Conservation (phyloP, 2,329 filamentous ascomycete species). For the Tolypocladium ophioglossoides region DNA sequence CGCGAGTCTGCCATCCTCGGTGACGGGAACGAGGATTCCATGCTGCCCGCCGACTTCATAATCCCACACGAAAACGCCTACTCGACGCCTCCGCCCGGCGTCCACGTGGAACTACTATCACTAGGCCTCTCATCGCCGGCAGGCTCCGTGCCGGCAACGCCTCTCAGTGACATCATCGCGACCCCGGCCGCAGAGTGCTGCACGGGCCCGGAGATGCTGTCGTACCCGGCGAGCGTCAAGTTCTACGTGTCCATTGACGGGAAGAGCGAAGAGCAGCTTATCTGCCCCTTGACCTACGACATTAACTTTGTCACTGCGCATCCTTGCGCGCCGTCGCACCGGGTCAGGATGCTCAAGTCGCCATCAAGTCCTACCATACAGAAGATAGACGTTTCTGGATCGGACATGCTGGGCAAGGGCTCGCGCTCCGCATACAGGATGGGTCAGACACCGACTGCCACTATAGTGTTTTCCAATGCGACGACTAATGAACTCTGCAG, state of each 20-base stretch:
- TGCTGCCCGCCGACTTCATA: slow-evolving; percentile 52
- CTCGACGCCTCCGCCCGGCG: slow-evolving; percentile 32
- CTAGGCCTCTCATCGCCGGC: slow-evolving; percentile 36
- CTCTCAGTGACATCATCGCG: slow-evolving; percentile 28
- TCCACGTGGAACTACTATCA: slow-evolving; percentile 37
- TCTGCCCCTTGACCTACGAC: slow-evolving; percentile 42
- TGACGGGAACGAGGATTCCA: slow-evolving; percentile 39
- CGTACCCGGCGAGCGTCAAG: slow-evolving; percentile 22
- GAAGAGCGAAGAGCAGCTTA: slow-evolving; percentile 28
- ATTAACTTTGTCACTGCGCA: slow-evolving; percentile 57
- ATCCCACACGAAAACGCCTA: slow-evolving; percentile 49
- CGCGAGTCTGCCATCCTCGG: slow-evolving; percentile 50
- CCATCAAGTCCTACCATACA: slow-evolving; percentile 49
- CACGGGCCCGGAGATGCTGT: slow-evolving; percentile 21
- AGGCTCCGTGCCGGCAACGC: slow-evolving; percentile 34
- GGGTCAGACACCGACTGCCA: slow-evolving; percentile 21
- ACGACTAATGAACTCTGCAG: slow-evolving; percentile 20
- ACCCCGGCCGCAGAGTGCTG: slow-evolving; percentile 26
- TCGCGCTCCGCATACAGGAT: slow-evolving; percentile 37
- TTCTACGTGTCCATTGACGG: slow-evolving; percentile 27
- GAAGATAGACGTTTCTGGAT: slow-evolving; percentile 41
- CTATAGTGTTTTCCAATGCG: neutral
- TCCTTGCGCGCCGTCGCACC: slow-evolving; percentile 48
- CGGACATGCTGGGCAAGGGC: slow-evolving; percentile 29
- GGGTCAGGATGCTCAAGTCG: slow-evolving; percentile 47